Base-by-base conservation (phyloP, 306 rosid genomes). In the Parietaria judaica region DNA sequence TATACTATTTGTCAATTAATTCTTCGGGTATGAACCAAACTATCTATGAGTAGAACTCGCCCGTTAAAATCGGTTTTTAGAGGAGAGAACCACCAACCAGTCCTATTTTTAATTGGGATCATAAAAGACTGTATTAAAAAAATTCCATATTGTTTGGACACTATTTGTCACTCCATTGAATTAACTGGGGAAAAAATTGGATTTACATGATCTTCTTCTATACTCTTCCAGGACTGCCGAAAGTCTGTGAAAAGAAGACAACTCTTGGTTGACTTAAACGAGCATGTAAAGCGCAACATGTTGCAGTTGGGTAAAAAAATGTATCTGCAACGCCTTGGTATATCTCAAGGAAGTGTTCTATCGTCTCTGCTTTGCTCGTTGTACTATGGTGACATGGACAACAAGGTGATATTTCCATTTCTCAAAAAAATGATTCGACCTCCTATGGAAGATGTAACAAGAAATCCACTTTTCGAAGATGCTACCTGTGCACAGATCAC, bases 311-410 rank as follows among this genome's bases (percentile, higher is more conserved):
- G 80, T 74, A 80, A 82, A 54, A 88, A 75, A 51, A 81, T 88
- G 65, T 91, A 78, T 79, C 54, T 88, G 80, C 96, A 83, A 86
- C 75, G 72, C 59, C 76, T 84, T 46, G 95, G 98, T 54, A 88
- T 92, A 81, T 77, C 95, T 63, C 98, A 88, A 77, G 96, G 98
- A 83, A 94, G 98, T 55, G 61, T 92, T 78, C 67, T 84, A 61
- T 91, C 98, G 3, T 53, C 96, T 63, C 70, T 91, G 75, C 98
- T 91, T 64, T 91, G 96, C 79, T 85, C 90, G 56, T 76, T 85
- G 6, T 80, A 85, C 77, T 80, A 76, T 36, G 95, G 95, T 50
- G 88, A 88, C 72, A 72, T 91, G 76, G 96, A 91, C 58, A 79
- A 70, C 61, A 65, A 75, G 54, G 79, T 83, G 65, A 80, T 91